A percentile compares a stretch with the other conserved stretches of the same genome.
These are phyloP conservation scores for Trichoderma brevicompactum DNA, from an alignment of 2,329 filamentous ascomycete genomes.

Conservation along the genomic window DNA sequence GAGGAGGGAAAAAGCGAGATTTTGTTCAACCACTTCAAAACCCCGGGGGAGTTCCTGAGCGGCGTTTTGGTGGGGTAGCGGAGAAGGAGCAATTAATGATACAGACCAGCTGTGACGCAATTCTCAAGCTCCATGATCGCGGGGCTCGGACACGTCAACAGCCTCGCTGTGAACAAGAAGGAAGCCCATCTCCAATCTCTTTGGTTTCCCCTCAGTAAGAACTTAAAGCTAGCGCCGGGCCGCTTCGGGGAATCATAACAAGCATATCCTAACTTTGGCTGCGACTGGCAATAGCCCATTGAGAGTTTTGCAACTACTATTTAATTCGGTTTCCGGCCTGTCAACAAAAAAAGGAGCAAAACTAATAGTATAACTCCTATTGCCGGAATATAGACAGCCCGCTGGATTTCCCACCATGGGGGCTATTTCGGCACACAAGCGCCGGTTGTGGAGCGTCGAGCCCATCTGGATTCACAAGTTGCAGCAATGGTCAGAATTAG, in stretches of 20 bases:
- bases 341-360: neutral
- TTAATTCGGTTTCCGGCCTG: neutral
- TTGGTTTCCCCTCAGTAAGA: neutral
- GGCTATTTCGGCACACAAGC: neutral
- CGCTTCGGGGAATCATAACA: neutral
- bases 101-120: conserved; percentile 17
- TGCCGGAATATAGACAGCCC: neutral
- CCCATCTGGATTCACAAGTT: neutral
- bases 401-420: neutral
- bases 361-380: neutral
- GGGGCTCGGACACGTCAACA: neutral
- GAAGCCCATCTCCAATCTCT: neutral
- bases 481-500: neutral
- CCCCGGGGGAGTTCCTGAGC: neutral
- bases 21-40: conserved; percentile 7
- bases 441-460: neutral
- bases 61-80: conserved; percentile 11
- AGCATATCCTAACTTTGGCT: neutral
- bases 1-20: neutral
- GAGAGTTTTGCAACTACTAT: neutral
- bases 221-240: neutral
- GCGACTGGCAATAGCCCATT: too few relatives aligned
- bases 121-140: conserved; percentile 14
- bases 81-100: neutral
- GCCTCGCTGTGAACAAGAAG: neutral